Percentiles rank a stretch among this genome's conserved stretches.
Evolutionary conservation across 768 basidiomycete species (phyloP).

Genomic region (Tylopilus vinaceipallidus): DNA sequence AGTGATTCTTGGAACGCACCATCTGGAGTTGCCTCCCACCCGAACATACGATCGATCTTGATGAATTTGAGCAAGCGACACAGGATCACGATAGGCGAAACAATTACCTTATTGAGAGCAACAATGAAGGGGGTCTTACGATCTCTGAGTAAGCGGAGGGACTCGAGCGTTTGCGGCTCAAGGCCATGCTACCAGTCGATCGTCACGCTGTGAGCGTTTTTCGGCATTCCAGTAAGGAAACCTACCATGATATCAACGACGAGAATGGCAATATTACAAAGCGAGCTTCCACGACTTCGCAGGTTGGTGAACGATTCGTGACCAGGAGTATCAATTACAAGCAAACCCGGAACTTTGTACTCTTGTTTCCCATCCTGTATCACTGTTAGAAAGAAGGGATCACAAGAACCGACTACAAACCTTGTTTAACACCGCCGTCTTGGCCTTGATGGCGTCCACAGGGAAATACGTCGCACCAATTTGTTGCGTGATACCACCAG

Average conservation of each 20-base stretch:
- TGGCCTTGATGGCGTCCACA: slow-evolving; percentile 86
- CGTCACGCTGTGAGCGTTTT: not conserved
- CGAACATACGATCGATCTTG: slow-evolving; percentile 96
- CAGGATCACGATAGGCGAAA: not conserved
- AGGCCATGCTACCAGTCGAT: slow-evolving; percentile 75
- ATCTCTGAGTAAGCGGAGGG: slow-evolving; percentile 85
- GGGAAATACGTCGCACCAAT: slow-evolving; percentile 99
- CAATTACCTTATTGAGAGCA: slow-evolving; percentile 88
- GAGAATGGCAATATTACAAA: slow-evolving; percentile 98
- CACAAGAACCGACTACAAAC: slow-evolving; percentile 36
- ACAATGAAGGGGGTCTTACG: slow-evolving; percentile 98
- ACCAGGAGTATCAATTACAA: slow-evolving; percentile 97
- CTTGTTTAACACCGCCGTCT: slow-evolving; percentile 92
- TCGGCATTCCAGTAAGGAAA: not conserved
- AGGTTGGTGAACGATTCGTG: slow-evolving; percentile 99
- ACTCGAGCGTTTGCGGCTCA: slow-evolving; percentile 97
- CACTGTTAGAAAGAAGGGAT: slow-evolving; percentile 7
- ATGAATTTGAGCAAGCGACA: slow-evolving; percentile 6
- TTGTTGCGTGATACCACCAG: slow-evolving; percentile 99
- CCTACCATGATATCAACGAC: slow-evolving; percentile 97
- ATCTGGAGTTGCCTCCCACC: slow-evolving; percentile 90
- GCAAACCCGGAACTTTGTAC: slow-evolving; percentile 94
- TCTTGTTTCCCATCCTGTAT: slow-evolving; percentile 74
- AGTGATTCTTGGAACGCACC: slow-evolving; percentile 91
- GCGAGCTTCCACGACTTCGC: slow-evolving; percentile 90